Conservation (phyloP, 345 rosid species). For the Eucalyptus urophylla region DNA sequence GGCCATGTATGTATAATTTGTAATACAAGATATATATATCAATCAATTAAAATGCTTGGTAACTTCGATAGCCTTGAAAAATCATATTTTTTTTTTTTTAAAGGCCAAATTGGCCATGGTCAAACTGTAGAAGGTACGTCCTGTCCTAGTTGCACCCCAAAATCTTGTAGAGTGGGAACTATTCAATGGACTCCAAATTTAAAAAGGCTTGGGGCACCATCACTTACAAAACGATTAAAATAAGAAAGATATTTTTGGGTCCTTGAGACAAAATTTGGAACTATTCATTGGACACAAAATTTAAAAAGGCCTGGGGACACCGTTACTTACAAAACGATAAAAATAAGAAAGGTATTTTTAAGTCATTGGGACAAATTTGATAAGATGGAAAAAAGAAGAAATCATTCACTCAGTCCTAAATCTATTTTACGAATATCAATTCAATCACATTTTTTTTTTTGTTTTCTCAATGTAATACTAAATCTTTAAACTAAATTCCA, state of each 20-base stretch:
- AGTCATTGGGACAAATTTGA: background rate
- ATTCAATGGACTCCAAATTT: background rate
- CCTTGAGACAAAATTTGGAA: background rate
- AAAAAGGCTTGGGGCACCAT: background rate
- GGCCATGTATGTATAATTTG: background rate
- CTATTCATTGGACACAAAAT: background rate
- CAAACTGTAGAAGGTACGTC: background rate
- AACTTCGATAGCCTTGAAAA: background rate
- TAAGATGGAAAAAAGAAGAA: background rate
- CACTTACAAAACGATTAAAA: background rate
- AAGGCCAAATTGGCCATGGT: background rate
- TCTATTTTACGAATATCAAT: background rate
- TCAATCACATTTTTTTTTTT: background rate
- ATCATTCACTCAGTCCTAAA: background rate
- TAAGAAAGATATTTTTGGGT: background rate
- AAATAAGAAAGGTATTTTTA: background rate
- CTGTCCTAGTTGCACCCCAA: background rate
- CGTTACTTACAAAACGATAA: background rate
- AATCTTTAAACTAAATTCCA: background rate
- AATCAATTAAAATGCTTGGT: background rate
- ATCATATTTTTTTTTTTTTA: background rate
- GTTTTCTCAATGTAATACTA: background rate
- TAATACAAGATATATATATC: background rate
- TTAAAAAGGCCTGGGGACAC: background rate
- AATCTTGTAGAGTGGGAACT: background rate